phyloP scores from a whole-genome alignment of 1,284 basidiomycete genomes.

The Ustilago shanxiensis region DNA sequence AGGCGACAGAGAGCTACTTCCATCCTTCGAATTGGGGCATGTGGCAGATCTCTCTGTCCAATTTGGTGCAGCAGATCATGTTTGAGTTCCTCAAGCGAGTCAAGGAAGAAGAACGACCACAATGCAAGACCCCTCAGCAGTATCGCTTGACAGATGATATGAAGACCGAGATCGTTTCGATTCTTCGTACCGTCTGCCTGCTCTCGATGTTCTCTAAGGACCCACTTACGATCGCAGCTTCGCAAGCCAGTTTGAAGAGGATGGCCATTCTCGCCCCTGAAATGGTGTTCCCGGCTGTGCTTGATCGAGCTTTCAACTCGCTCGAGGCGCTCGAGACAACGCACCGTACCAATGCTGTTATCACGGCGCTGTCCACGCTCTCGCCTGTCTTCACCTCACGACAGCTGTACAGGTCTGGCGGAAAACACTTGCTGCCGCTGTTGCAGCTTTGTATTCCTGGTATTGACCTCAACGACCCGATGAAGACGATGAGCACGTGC shows the following conservation, averaged over 20 bases:
- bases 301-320: slow-evolving; percentile 91
- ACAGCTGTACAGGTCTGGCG: slow-evolving; percentile 81
- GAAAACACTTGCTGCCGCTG: slow-evolving; percentile 88
- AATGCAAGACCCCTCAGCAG: slow-evolving; percentile 83
- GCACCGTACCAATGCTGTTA: slow-evolving; percentile 75
- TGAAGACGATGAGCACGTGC: slow-evolving; percentile 83
- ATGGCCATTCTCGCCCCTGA: slow-evolving; percentile 86
- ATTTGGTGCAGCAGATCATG: slow-evolving; percentile 84
- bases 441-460: slow-evolving; percentile 91
- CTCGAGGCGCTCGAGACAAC: slow-evolving; percentile 77
- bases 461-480: slow-evolving; percentile 93
- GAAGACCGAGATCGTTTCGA: slow-evolving; percentile 83
- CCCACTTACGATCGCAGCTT: slow-evolving; percentile 72
- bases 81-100: slow-evolving; percentile 77
- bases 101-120: slow-evolving; percentile 80
- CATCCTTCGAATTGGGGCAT: slow-evolving; percentile 76
- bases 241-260: slow-evolving; percentile 74
- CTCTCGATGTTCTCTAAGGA: slow-evolving; percentile 95
- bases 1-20: slow-evolving; percentile 92
- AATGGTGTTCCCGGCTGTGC: slow-evolving; percentile 89
- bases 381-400: slow-evolving; percentile 84
- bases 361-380: slow-evolving; percentile 87
- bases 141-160: slow-evolving; percentile 85
- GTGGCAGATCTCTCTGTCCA: slow-evolving; percentile 76
- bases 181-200: slow-evolving; percentile 86